Percentiles rank a stretch among this genome's conserved stretches.
Evolutionary conservation across 495 filamentous ascomycete genomes (phyloP).

Genomic region (Astrothelium subdiscretum): DNA sequence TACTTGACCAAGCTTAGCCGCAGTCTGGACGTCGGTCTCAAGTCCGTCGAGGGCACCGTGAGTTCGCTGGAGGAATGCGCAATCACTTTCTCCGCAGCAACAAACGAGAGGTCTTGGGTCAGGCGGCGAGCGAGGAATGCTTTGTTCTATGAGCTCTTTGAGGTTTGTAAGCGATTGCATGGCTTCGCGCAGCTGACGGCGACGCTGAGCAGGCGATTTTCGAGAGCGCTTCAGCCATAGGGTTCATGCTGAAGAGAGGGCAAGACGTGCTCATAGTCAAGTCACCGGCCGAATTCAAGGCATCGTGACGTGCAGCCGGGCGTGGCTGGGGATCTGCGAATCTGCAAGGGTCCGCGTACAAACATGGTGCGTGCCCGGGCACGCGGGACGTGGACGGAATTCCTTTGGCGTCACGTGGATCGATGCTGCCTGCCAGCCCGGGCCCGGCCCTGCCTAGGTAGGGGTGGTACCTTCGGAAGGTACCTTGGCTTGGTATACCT

Average conservation of each 20-base stretch:
- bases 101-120: conserved; percentile 32
- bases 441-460: too few relatives aligned
- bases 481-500: too few relatives aligned
- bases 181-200: background rate
- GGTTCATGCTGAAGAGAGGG: background rate
- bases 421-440: too few relatives aligned
- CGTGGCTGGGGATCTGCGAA: background rate
- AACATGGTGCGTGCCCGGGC: background rate
- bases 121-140: background rate
- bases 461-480: too few relatives aligned
- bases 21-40: conserved; percentile 75
- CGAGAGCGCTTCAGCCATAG: background rate
- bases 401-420: background rate
- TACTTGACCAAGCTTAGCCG: conserved; percentile 85
- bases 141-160: conserved; percentile 2
- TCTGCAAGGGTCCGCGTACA: background rate
- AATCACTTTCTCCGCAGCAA: conserved; percentile 76
- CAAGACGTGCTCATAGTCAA: background rate
- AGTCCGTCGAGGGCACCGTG: conserved; percentile 64
- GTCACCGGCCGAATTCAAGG: background rate
- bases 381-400: background rate
- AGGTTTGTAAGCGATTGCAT: background rate
- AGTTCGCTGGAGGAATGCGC: conserved; percentile 68
- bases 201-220: background rate
- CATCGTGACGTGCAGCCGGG: background rate